Evolutionary conservation across 495 filamentous ascomycete species (phyloP), one percentile per base, ranked within the genome.

Genomic region (Sabuloglossum arenarium): DNA sequence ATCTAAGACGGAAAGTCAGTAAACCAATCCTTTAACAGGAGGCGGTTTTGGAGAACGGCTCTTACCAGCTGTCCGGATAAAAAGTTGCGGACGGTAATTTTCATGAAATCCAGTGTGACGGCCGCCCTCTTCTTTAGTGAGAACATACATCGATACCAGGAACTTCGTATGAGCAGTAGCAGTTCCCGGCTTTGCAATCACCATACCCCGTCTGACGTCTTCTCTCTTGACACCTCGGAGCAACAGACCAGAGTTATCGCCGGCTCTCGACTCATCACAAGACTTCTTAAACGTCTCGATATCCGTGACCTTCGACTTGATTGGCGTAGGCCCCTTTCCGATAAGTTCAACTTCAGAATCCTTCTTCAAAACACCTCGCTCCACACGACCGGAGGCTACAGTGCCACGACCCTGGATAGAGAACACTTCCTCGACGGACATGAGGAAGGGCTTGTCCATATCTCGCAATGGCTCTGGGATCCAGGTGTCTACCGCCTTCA

Each of bases 201-300:
- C 82, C 91, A 98, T 98, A 68, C 91, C 91, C 66, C 91, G 85
- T 61, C 71, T 75, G 63, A 98, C 72, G 63, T 98, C 93, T 70
- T 97, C 93, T 65, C 91, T 86, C 69, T 84, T 84, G 65, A 97
- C 70, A 75, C 91, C 87, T 70, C 91, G 86, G 68, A 98, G 83
- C 24, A 98, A 79, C 23, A 98, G 83, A 67, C 91, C 91, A n/a
- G 90, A 91, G 80, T 94, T 97, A 73, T 98, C 91, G 65, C 91
- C 91, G 55, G 91, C 91, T 58, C 82, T 78, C 58, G 87, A 86
- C 71, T 94, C 86, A 54, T 91, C 86, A 70, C 89, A 94, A 50
- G 85, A 87, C 77, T 98, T 98, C 78, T 97, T 93, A 78, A 98
- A 98, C 58, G 88, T 97, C 75, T 98, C 91, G 66, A 97, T 95